Evolutionary conservation across 2,329 filamentous ascomycete genomes (phyloP), one percentile per base, ranked within the genome.

Genomic region (Hymenoscyphus infarciens): DNA sequence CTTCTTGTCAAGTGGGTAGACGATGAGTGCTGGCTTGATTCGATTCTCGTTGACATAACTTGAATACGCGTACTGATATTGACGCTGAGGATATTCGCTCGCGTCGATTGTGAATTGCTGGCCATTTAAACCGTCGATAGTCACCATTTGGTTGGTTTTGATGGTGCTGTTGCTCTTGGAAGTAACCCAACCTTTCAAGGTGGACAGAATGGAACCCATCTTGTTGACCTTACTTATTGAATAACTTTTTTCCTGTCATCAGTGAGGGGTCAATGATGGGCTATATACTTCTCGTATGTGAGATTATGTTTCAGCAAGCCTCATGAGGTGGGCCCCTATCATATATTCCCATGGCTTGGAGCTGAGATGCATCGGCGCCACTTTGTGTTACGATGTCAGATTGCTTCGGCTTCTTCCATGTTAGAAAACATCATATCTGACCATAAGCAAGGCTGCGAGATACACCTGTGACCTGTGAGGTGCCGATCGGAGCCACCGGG

Each of bases 51-150:
- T 59, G 6, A 74, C 73, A 63, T 81, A 75, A 0, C 76, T 76
- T 0, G 78, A 78, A 0, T 76, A 75, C 2, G 80, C 79, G 69
- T 81, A 81, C 67, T 81, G 77, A 39, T 77, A 74, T 29, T 74
- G 75, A 59, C 76, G 64, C 16, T 67, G 59, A 3, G 71, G 63
- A 49, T 71, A 75, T 22, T 22, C 58, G 16, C 35, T 38, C 25
- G 29, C 53, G 15, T 54, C 49, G 10, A 39, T 60, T 6, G 27
- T 54, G 49, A 33, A 60, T 29, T 60, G 58, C 5, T 25, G n/a
- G 3, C 58, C 58, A 35, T 16, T 60, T 27, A 60, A 19, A 22
- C 49, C 58, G 1, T 54, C 6, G 49, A 60, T 60, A 22, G 25
- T 27, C 57, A 59, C 25, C 54, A 56, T 56, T 19, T 56, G 54